Evolutionary conservation across 108 stramenopile genomes (phyloP).

Genomic region (Skeletonema marinoi): DNA sequence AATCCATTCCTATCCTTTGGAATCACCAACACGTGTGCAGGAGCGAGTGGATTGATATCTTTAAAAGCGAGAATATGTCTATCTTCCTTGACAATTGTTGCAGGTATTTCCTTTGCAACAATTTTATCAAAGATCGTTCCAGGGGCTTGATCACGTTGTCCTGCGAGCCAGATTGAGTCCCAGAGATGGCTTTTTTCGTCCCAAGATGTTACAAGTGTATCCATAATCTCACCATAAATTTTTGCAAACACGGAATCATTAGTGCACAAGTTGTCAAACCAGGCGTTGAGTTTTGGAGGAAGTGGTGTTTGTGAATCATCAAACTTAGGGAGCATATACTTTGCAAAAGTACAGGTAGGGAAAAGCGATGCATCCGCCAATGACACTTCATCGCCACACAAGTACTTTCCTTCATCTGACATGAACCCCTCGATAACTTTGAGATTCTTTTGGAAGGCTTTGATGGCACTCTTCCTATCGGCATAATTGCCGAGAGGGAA

Average conservation of each 20-base stretch:
- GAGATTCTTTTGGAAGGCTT: conserved; percentile 77
- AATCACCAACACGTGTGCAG: conserved; percentile 96
- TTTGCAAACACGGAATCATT: conserved; percentile 66
- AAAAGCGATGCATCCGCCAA: conserved; percentile 94
- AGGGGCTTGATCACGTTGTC: conserved; percentile 73
- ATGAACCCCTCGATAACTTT: conserved; percentile 74
- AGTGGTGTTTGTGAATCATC: conserved; percentile 60
- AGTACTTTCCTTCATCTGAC: conserved; percentile 55
- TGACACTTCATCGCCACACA: conserved; percentile 88
- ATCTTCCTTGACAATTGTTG: conserved; percentile 92
- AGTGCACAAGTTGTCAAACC: conserved; percentile 67
- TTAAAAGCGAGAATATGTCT: conserved; percentile 95
- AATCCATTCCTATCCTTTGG: conserved; percentile 95
- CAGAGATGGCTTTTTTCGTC: conserved; percentile 76
- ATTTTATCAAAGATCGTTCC: conserved; percentile 97
- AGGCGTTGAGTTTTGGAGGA: conserved; percentile 56
- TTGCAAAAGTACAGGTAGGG: conserved; percentile 85
- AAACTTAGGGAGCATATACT: conserved; percentile 93
- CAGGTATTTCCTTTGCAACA: conserved; percentile 87
- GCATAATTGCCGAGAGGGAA: conserved; percentile 80
- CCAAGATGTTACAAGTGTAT: conserved; percentile 34
- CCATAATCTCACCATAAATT: conserved; percentile 78
- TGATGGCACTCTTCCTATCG: conserved; percentile 78
- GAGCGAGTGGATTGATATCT: conserved; percentile 94
- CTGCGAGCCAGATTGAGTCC: conserved; percentile 83